Conservation (phyloP, 495 filamentous ascomycete species). For the Penicillium arizonense region DNA sequence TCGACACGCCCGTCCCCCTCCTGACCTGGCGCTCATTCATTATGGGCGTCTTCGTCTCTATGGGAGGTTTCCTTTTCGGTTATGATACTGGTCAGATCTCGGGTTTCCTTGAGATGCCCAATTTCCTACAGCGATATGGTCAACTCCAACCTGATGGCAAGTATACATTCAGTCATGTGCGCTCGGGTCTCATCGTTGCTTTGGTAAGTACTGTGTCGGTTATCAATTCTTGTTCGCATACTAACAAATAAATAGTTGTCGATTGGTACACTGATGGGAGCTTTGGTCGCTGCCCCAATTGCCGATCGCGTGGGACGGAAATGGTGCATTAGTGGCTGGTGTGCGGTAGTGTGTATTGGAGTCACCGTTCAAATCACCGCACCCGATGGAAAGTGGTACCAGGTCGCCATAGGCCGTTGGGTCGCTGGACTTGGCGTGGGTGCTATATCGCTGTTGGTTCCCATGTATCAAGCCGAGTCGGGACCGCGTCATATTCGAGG, state of each 20-base stretch:
- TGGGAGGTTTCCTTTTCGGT: slow-evolving; percentile 62
- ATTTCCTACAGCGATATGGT: slow-evolving; percentile 42
- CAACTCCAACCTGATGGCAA: slow-evolving; percentile 13
- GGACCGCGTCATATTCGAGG: slow-evolving; percentile 63
- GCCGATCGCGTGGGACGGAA: slow-evolving; percentile 53
- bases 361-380: slow-evolving; percentile 65
- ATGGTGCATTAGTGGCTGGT: slow-evolving; percentile 51
- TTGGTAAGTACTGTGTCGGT: slow-evolving; percentile 19
- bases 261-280: slow-evolving; percentile 65
- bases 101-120: slow-evolving; percentile 56
- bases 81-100: slow-evolving; percentile 47
- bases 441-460: slow-evolving; percentile 62
- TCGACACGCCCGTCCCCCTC: slow-evolving; percentile 33
- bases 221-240: neutral
- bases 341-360: slow-evolving; percentile 59
- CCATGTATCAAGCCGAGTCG: slow-evolving; percentile 71
- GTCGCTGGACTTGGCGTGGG: slow-evolving; percentile 68
- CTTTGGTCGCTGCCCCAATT: slow-evolving; percentile 55
- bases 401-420: slow-evolving; percentile 50
- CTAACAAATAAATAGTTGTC: slow-evolving; percentile 38
- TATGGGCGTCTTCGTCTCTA: slow-evolving; percentile 55
- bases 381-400: slow-evolving; percentile 46
- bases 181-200: slow-evolving; percentile 49
- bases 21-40: slow-evolving; percentile 39
- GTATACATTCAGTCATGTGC: slow-evolving; percentile 44